phyloP scores from a whole-genome alignment of 139 green algal genomes.

The Micractinium conductrix region DNA sequence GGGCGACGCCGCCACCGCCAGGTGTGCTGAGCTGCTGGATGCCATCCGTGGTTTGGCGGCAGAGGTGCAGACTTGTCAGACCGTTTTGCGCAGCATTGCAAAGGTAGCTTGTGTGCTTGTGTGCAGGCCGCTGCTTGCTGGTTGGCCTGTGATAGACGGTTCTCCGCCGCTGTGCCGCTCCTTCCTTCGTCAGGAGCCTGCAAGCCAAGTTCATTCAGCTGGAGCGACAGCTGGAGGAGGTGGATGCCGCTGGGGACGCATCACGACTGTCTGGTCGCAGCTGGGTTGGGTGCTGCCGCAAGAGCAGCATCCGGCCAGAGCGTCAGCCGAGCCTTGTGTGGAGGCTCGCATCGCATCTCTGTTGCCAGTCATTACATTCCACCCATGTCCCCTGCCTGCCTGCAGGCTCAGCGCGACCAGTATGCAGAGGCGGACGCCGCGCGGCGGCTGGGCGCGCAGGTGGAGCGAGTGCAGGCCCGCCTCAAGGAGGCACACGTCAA shows the following conservation, averaged over 20 bases:
- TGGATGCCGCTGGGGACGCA: too few species aligned
- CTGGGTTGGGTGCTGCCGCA: too few species aligned
- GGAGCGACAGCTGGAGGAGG: conserved; percentile 12
- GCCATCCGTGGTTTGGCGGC: background rate
- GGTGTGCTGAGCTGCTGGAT: background rate
- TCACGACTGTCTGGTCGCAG: too few species aligned
- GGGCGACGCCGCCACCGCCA: background rate
- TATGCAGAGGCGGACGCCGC: background rate
- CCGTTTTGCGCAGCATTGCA: too few species aligned
- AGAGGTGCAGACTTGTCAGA: background rate
- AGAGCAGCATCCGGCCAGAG: too few species aligned
- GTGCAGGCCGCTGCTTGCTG: background rate
- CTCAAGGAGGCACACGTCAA: background rate
- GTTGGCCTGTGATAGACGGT: background rate
- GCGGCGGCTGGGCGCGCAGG: background rate
- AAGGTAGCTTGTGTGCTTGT: background rate
- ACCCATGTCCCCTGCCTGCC: too few species aligned
- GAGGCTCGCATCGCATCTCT: too few species aligned
- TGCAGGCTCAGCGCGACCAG: background rate
- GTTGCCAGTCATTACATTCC: too few species aligned
- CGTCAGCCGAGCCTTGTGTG: too few species aligned
- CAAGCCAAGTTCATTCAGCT: background rate
- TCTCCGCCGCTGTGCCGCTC: background rate
- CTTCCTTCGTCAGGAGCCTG: background rate
- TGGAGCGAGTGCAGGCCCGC: background rate